Percentiles rank a stretch among this genome's conserved stretches.
phyloP scores from a whole-genome alignment of 495 filamentous ascomycete species.

The Lineolata rhizophorae region DNA sequence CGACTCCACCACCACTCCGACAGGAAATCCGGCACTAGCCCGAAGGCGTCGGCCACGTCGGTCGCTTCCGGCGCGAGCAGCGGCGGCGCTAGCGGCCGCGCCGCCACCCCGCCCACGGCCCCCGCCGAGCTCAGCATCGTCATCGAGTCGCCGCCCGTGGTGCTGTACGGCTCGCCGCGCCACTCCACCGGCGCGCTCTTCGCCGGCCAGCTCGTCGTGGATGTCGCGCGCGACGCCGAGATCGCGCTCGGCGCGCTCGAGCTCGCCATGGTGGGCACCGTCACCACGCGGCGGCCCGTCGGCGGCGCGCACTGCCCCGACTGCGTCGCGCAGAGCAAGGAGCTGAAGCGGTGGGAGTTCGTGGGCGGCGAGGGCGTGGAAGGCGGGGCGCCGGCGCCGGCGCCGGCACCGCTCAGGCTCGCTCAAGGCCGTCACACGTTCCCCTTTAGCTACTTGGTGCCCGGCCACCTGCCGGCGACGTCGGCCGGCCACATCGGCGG shows the following conservation, averaged over 20 bases:
- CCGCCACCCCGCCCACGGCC: no score
- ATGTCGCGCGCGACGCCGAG: constrained; percentile 39
- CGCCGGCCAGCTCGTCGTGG: constrained; percentile 61
- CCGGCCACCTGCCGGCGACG: constrained; percentile 66
- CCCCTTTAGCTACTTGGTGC: constrained; percentile 80
- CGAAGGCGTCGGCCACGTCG: no score
- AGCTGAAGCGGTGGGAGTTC: constrained; percentile 48
- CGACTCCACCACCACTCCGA: no score
- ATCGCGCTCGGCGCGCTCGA: constrained; percentile 47
- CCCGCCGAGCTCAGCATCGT: constrained; percentile 34
- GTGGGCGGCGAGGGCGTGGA: background rate
- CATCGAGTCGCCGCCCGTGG: constrained; percentile 76
- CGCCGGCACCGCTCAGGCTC: constrained; percentile 33
- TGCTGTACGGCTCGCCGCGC: constrained; percentile 56
- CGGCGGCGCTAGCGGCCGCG: no score
- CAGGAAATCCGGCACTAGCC: no score
- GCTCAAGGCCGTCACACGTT: constrained; percentile 45
- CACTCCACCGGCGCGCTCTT: constrained; percentile 71
- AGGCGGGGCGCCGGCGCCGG: no score
- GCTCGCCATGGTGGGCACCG: constrained; percentile 41
- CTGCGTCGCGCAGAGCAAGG: constrained; percentile 44
- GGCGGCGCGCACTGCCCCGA: constrained; percentile 61
- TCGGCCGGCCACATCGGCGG: constrained; percentile 48
- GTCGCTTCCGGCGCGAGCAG: no score
- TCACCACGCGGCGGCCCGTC: constrained; percentile 56